A percentile compares a stretch with the other conserved stretches of the same genome.
phyloP scores from a whole-genome alignment of 257 asterid species.

The Solanum pimpinellifolium region DNA sequence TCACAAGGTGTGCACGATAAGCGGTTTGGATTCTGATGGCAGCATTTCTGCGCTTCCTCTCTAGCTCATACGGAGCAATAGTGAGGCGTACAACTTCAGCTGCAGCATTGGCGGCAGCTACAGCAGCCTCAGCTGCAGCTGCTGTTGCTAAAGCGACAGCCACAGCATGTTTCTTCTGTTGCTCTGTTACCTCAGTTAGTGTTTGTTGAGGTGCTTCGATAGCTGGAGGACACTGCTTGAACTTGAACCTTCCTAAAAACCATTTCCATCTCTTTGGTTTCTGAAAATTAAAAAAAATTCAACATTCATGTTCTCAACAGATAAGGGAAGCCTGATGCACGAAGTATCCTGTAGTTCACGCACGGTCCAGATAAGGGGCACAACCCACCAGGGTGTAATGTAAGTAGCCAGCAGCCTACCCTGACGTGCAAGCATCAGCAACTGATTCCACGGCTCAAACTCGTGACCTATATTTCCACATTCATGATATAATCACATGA shows the following conservation, averaged over 20 bases:
- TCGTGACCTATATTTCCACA: not conserved
- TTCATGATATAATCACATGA: not conserved
- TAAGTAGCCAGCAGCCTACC: not conserved
- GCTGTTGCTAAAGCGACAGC: conserved; percentile 77
- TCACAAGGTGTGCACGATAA: conserved; percentile 37
- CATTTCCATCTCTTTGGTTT: conserved; percentile 50
- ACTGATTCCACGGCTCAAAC: not conserved
- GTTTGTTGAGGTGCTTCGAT: conserved; percentile 40
- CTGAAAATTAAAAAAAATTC: conserved; percentile 9
- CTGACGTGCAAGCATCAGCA: not conserved
- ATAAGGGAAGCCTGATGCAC: not conserved
- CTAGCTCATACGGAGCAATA: conserved; percentile 13
- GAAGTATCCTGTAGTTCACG: not conserved
- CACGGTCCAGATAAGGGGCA: not conserved
- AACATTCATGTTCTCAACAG: not conserved
- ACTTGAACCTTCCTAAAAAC: conserved; percentile 35
- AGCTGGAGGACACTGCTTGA: conserved; percentile 43
- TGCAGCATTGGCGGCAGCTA: conserved; percentile 87
- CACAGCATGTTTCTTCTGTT: conserved; percentile 56
- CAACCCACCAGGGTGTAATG: not conserved
- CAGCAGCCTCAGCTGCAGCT: conserved; percentile 87
- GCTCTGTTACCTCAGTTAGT: conserved; percentile 46
- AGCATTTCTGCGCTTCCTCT: conserved; percentile 19
- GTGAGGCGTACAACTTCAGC: conserved; percentile 83
- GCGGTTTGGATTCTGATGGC: conserved; percentile 58